These are phyloP conservation scores for Trichoderma parareesei DNA, from an alignment of 495 filamentous ascomycete species.

Conservation along the genomic window DNA sequence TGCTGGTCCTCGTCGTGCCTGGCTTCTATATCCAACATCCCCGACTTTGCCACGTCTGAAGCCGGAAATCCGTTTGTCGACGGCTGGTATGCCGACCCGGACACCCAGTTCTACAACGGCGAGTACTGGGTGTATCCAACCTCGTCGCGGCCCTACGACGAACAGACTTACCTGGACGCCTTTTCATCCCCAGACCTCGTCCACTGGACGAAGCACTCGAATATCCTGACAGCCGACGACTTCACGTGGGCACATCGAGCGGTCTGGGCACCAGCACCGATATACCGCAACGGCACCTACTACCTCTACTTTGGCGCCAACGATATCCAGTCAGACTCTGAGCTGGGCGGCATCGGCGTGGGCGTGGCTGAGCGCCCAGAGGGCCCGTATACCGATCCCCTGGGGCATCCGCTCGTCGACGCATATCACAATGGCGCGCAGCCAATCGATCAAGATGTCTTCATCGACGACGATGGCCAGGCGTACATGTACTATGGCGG, in stretches of 20 bases:
- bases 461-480: slow-evolving; percentile 52
- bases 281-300: slow-evolving; percentile 50
- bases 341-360: slow-evolving; percentile 52
- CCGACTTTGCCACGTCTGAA: slow-evolving; percentile 20
- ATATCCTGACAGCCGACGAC: slow-evolving; percentile 43
- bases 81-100: slow-evolving; percentile 45
- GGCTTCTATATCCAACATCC: not conserved
- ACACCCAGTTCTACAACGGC: slow-evolving; percentile 42
- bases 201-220: slow-evolving; percentile 51
- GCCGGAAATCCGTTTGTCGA: slow-evolving; percentile 34
- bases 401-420: not conserved
- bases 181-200: slow-evolving; percentile 44
- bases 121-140: slow-evolving; percentile 45
- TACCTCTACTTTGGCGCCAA: slow-evolving; percentile 59
- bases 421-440: slow-evolving; percentile 35
- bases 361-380: slow-evolving; percentile 44
- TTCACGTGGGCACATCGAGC: slow-evolving; percentile 58
- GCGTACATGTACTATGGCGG: slow-evolving; percentile 60
- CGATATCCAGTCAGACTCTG: slow-evolving; percentile 25
- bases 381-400: slow-evolving; percentile 41
- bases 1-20: not conserved
- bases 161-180: slow-evolving; percentile 45
- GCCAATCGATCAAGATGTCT: slow-evolving; percentile 56
- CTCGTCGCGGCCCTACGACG: slow-evolving; percentile 34
- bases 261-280: slow-evolving; percentile 58